Conservation (phyloP, 768 basidiomycete species). For the Sarcodon sp. region DNA sequence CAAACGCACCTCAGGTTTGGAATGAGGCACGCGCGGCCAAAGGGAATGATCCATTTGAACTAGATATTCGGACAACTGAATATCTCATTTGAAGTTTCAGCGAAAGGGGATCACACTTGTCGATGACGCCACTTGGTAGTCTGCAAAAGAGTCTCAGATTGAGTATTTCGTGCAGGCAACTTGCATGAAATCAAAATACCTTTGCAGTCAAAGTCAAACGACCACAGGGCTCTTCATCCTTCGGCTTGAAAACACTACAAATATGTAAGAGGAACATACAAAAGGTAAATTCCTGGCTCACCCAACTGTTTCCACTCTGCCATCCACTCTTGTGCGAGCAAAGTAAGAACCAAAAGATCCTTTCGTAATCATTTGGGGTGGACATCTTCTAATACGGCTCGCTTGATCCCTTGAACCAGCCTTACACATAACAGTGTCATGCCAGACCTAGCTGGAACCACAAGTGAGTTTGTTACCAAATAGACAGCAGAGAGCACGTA, state of each 20-base stretch:
- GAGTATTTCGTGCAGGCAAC: not conserved
- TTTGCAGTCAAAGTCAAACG: constrained; percentile 83
- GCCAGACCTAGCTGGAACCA: too few species aligned
- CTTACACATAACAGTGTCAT: constrained; percentile 22
- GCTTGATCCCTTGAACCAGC: constrained; percentile 48
- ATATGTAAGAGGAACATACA: not conserved
- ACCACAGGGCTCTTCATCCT: constrained; percentile 86
- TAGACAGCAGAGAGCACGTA: not conserved
- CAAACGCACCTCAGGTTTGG: constrained; percentile 65
- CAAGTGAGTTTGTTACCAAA: too few species aligned
- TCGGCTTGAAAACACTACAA: constrained; percentile 79
- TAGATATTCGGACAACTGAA: not conserved
- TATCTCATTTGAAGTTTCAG: not conserved
- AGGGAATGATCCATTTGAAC: constrained; percentile 82
- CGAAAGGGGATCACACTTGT: constrained; percentile 20
- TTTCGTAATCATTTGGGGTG: constrained; percentile 85
- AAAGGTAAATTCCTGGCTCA: constrained; percentile 21
- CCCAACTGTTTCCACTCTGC: constrained; percentile 70
- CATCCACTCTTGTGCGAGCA: constrained; percentile 71
- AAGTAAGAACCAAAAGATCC: constrained; percentile 90
- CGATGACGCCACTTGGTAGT: constrained; percentile 87
- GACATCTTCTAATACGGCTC: constrained; percentile 61
- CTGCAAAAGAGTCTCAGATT: constrained; percentile 19
- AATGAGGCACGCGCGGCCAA: constrained; percentile 80
- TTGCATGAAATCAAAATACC: constrained; percentile 20